Base-by-base conservation (phyloP, 306 rosid genomes). In the Lagenaria siceraria region DNA sequence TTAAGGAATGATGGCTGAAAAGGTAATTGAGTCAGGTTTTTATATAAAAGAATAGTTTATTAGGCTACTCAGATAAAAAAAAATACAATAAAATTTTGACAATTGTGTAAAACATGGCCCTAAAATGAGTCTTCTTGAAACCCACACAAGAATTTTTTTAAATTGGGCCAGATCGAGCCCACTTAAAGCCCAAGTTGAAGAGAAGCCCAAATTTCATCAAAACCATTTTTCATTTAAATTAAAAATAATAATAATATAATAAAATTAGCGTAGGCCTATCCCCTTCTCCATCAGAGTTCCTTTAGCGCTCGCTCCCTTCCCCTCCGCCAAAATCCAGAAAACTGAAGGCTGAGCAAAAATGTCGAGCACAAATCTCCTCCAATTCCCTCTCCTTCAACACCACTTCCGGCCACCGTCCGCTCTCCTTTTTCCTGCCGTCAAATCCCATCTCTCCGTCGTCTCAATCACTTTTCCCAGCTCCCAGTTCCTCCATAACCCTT, bases 301-400 rank as follows among this genome's bases (percentile, higher is more conserved):
- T 3, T 38, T 35, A 25, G 46, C 52, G 24, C 31, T 71, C 59
- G 8, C 76, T 25, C 60, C 21, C 52, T 29, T 29, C 33, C 10
- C 22, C 8, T 25, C 76, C 4, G 60, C 77, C 77, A 73, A 27
- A 73, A 11, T 6, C 13, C 29, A 19, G 18, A 31, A 48, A 48
- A 25, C 63, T 35, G 52, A 54, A 75, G 21, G 52, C n/a, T 52
- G 66, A 10, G 78, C 59, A 25, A 24, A 35, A 60, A 78, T 78
- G 81, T 52, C 43, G 55, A 65, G 55, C 81, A 33, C 75, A 6
- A 33, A 40, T 49, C 59, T 70, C 19, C 64, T 78, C 25, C 81
- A 36, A 4, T 65, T 24, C 52, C 43, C 81, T 9, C 43, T 78
- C 65, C 76, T 78, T 56, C 80, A 77, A 1, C 0, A 12, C 64